Evolutionary conservation across 2,329 filamentous ascomycete species (phyloP), one percentile per base, ranked within the genome.

Genomic region (Seiridium cupressi): DNA sequence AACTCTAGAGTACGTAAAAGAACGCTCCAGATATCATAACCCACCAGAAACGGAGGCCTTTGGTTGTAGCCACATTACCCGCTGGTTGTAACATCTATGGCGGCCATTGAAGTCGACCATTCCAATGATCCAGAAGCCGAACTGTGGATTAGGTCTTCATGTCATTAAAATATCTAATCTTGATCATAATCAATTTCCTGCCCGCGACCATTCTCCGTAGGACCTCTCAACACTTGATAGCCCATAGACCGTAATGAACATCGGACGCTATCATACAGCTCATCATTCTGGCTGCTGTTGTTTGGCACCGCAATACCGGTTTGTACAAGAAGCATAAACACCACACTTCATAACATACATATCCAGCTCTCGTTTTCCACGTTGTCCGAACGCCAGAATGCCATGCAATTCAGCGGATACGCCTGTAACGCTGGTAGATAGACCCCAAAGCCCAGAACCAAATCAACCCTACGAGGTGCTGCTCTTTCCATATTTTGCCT

Each of bases 401-500:
- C 47, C 47, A 49, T 35, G 31, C 9, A 49, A 49, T 13, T 32
- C 47, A 26, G 13, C 13, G 38, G 49, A 53, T 53, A 34, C 49
- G 49, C 49, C 49, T 34, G 47, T 32, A 32, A 32, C 32, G 47
- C 47, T 31, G 35, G 9, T 26, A 32, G 35, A 35, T 32, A 48
- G 44, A 32, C 32, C 10, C 4, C 32, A 53, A 53, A 11, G 5
- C 32, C 32, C 32, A 13, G 8, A 13, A n/a, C 9, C 4, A 9
- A 18, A 36, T 26, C 18, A 26, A 36, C 57, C 61, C 65, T 60
- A 69, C 44, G 72, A 78, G 49, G 78, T 77, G 78, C 79, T 87
- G 77, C 81, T 84, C 80, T 88, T 89, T 73, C 77, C 81, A 76
- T 95, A 96, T 73, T 86, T 88, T 65, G 91, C 84, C 86, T 97